Evolutionary conservation across 2,329 filamentous ascomycete genomes (phyloP), one percentile per base, ranked within the genome.

Genomic region (Aspergillus fijiensis): DNA sequence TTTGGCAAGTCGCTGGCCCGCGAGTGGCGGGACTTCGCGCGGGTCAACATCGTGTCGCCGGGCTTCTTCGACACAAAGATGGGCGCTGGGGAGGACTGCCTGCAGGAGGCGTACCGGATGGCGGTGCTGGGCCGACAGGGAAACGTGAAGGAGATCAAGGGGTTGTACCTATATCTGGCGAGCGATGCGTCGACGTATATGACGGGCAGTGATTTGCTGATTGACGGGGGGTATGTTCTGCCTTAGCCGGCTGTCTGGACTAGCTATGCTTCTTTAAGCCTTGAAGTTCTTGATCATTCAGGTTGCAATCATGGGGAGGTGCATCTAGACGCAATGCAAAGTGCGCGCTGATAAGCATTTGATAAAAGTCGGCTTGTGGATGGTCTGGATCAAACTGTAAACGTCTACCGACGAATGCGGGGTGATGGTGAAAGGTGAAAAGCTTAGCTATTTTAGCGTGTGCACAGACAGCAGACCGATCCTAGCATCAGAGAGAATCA

Each of bases 41-140:
- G 84, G 3, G 84, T 85, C 29, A 86, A 86, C 65, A 77, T 82
- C 49, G 80, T 86, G 11, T 81, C 78, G 0, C 81, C 81, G 0
- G 82, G 82, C 0, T 86, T 83, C 70, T 83, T 85, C 64, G 78
- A 84, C 57, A 85, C 83, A 0, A 82, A 82, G 65, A 83, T 85
- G 77, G 81, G 82, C 0, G 82, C 82, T 0, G 72, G 77, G 16
- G 75, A 77, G 0, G 49, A 59, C 2, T 75, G 76, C 2, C 62
- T 80, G 7, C 79, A 83, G 19, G 82, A 84, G 67, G 70, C 70
- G 2, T 73, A 72, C 42, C 70, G 71, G 0, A 84, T 85, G 82
- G 75, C 82, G 0, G 75, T 77, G 1, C 65, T 84, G 16, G 81
- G 73, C 23, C 62, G 74, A 11, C 71, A 75, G 60, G 74, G 74